Conservation (phyloP, 2,329 filamentous ascomycete species). For the Trichoderma cornu-damae region DNA sequence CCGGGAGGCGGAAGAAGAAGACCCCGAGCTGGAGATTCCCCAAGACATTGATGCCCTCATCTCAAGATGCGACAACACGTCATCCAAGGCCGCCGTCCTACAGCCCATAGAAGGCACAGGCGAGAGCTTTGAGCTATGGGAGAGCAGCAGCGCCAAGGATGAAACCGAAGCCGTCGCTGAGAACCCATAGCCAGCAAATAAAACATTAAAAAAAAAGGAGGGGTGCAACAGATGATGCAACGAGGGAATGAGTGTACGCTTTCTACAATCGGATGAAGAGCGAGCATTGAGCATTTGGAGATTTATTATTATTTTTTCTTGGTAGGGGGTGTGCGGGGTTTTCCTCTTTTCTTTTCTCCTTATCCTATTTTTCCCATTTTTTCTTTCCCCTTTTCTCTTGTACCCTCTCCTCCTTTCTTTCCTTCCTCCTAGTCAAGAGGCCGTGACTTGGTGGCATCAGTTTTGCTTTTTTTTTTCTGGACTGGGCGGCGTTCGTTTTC, state of each 20-base stretch:
- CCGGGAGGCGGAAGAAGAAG: conserved; percentile 19
- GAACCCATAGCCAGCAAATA: conserved; percentile 17
- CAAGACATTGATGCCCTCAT: conserved; percentile 36
- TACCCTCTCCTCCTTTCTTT: not conserved
- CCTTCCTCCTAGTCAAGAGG: not conserved
- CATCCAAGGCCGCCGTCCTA: conserved; percentile 44
- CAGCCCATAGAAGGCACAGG: conserved; percentile 54
- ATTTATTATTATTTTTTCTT: no score
- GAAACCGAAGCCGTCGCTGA: conserved; percentile 39
- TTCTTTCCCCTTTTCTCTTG: not conserved
- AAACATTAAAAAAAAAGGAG: no score
- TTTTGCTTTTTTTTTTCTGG: not conserved
- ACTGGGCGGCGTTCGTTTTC: conserved; percentile 14
- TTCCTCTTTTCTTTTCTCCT: not conserved
- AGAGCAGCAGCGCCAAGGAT: conserved; percentile 61
- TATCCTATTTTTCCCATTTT: not conserved
- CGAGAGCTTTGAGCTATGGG: conserved; percentile 64
- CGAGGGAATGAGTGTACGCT: conserved; percentile 17
- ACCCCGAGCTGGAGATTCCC: conserved; percentile 22
- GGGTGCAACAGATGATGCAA: conserved; percentile 17
- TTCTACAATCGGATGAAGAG: conserved; percentile 16
- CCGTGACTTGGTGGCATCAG: conserved; percentile 11
- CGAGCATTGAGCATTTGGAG: conserved; percentile 11
- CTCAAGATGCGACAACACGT: conserved; percentile 33
- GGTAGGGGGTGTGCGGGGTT: no score